These are phyloP conservation scores for Tolypocladium tundrense DNA, from an alignment of 2,329 filamentous ascomycete species.

Conservation along the genomic window DNA sequence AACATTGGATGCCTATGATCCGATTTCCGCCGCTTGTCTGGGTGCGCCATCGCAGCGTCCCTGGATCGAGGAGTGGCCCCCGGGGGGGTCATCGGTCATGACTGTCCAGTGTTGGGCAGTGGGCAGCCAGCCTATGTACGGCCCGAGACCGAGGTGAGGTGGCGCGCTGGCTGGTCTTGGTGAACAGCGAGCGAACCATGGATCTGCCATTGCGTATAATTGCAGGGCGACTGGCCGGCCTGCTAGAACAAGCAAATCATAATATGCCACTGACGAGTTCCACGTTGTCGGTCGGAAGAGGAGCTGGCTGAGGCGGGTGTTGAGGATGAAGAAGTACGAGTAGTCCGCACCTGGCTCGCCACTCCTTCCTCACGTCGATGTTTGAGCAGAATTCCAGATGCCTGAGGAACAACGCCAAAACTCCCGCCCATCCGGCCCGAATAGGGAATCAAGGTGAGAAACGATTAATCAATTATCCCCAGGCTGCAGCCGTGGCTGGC, in stretches of 20 bases:
- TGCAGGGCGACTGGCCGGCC: slow-evolving; percentile 3
- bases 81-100: not conserved
- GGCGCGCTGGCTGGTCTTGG: not conserved
- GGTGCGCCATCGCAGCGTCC: not conserved
- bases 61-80: not conserved
- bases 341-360: not conserved
- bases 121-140: not conserved
- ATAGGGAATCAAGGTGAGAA: not conserved
- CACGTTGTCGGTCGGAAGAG: no score
- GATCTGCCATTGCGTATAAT: not conserved
- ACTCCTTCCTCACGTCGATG: not conserved
- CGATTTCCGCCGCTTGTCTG: not conserved
- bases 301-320: not conserved
- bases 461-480: not conserved
- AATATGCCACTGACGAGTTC: slow-evolving; percentile 1
- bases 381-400: not conserved
- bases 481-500: not conserved
- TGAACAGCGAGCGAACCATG: not conserved
- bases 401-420: not conserved
- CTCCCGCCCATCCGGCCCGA: not conserved
- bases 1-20: not conserved
- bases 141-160: not conserved
- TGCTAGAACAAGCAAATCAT: slow-evolving; percentile 4
- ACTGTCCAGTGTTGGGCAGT: not conserved
- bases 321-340: no score